These are phyloP conservation scores for Alternaria triticina DNA, from an alignment of 2,329 filamentous ascomycete genomes.

Conservation along the genomic window DNA sequence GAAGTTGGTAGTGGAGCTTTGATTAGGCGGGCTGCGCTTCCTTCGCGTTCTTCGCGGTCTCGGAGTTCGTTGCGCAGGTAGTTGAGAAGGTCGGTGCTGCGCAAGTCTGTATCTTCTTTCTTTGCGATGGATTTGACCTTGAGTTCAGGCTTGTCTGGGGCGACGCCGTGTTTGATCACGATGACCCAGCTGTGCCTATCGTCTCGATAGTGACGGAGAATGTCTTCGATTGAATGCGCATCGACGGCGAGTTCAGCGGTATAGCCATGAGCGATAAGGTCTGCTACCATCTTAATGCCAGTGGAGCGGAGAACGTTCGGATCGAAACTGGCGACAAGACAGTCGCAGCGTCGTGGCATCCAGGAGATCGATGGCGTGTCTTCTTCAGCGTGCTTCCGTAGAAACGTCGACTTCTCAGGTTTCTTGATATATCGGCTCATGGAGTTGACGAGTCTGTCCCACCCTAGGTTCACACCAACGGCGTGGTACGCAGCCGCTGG, in stretches of 20 bases:
- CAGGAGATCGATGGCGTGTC: conserved; percentile 44
- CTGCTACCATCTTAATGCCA: conserved; percentile 77
- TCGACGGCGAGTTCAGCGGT: conserved; percentile 87
- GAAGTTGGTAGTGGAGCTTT: conserved; percentile 31
- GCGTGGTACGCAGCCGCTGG: conserved; percentile 65
- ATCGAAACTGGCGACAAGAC: conserved; percentile 89
- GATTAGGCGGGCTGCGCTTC: conserved; percentile 46
- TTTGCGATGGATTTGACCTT: conserved; percentile 81
- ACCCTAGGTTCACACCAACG: conserved; percentile 89
- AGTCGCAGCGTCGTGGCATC: conserved; percentile 71
- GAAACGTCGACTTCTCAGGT: conserved; percentile 57
- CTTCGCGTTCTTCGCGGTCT: conserved; percentile 72
- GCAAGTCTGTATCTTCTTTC: conserved; percentile 79
- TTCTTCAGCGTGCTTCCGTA: conserved; percentile 75
- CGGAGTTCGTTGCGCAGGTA: conserved; percentile 85
- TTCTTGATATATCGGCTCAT: conserved; percentile 62
- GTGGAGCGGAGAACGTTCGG: conserved; percentile 73
- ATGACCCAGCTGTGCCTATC: conserved; percentile 86
- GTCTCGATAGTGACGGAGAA: conserved; percentile 76
- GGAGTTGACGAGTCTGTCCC: conserved; percentile 76
- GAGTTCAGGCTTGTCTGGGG: conserved; percentile 60
- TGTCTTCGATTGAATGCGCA: conserved; percentile 77
- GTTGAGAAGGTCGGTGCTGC: conserved; percentile 72
- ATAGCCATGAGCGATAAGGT: conserved; percentile 82
- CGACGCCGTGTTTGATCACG: conserved; percentile 79